Conservation (phyloP, 2,329 filamentous ascomycete genomes). For the Botrytis tulipae region DNA sequence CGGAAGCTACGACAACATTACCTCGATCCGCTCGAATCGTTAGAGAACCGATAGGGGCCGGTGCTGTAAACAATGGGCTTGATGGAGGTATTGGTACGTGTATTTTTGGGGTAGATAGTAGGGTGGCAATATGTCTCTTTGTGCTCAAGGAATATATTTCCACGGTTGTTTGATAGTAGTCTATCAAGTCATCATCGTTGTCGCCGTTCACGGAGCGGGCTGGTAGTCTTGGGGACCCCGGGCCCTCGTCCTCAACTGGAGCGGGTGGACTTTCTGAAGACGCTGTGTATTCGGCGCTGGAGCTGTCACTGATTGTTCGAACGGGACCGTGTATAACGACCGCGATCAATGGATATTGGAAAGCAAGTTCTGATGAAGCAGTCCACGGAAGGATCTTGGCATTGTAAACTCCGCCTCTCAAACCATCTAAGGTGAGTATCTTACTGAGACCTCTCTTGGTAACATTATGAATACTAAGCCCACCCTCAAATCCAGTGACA, state of each 20-base stretch:
- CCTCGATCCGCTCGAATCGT: constrained; percentile 70
- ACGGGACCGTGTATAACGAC: constrained; percentile 78
- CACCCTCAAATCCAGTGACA: constrained; percentile 76
- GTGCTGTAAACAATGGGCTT: constrained; percentile 65
- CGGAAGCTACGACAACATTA: constrained; percentile 73
- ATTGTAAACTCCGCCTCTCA: constrained; percentile 75
- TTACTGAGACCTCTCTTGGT: constrained; percentile 69
- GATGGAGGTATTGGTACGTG: constrained; percentile 56
- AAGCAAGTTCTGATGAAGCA: constrained; percentile 50
- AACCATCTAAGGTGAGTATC: constrained; percentile 68
- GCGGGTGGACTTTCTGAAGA: constrained; percentile 29
- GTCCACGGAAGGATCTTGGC: constrained; percentile 80
- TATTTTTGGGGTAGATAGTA: constrained; percentile 68
- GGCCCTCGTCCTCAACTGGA: constrained; percentile 27
- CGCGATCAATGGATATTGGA: constrained; percentile 71
- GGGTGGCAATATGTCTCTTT: constrained; percentile 66
- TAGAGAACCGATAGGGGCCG: constrained; percentile 69
- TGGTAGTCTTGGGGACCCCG: constrained; percentile 41
- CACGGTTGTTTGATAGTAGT: constrained; percentile 79
- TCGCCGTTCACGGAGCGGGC: constrained; percentile 39
- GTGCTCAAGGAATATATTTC: constrained; percentile 84
- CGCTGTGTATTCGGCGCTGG: constrained; percentile 28
- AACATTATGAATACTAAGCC: constrained; percentile 72
- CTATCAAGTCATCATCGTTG: constrained; percentile 42
- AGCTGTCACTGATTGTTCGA: constrained; percentile 39